phyloP scores from a whole-genome alignment of 202 grass and related monocot species.

The Panicum hallii region DNA sequence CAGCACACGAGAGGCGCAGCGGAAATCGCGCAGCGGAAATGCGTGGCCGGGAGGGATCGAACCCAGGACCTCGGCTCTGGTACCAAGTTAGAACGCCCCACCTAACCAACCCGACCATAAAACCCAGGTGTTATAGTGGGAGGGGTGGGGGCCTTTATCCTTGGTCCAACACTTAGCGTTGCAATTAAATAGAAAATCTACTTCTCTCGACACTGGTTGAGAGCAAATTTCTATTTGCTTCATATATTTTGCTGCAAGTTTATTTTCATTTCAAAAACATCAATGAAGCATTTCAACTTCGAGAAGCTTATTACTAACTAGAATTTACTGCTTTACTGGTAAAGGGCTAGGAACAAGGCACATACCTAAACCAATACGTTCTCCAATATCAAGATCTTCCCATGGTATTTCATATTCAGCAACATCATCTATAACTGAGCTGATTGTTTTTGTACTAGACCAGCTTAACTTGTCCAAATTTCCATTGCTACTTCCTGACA shows the following conservation, averaged over 20 bases:
- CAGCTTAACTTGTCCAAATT: slow-evolving; percentile 53
- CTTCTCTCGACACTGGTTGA: slow-evolving; percentile 1
- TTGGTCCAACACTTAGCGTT: too few relatives aligned
- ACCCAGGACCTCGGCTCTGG: too few relatives aligned
- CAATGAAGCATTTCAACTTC: slow-evolving; percentile 8
- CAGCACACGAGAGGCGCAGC: too few relatives aligned
- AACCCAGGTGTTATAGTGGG: too few relatives aligned
- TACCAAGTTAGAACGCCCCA: too few relatives aligned
- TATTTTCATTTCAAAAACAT: slow-evolving; percentile 16
- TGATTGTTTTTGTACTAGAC: slow-evolving; percentile 65
- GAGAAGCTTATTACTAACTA: neutral
- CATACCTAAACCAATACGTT: slow-evolving; percentile 96
- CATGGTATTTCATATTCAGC: slow-evolving; percentile 90
- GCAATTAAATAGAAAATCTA: slow-evolving; percentile 21
- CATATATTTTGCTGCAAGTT: slow-evolving; percentile 13
- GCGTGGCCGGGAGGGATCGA: too few relatives aligned
- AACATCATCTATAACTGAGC: slow-evolving; percentile 73
- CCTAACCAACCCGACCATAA: too few relatives aligned
- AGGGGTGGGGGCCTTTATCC: too few relatives aligned
- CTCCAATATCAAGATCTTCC: slow-evolving; percentile 97
- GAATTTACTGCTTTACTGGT: slow-evolving; percentile 10
- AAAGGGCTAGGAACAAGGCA: slow-evolving; percentile 37
- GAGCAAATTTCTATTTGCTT: neutral
- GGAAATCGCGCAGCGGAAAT: too few relatives aligned
- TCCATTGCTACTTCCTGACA: slow-evolving; percentile 48